phyloP scores from a whole-genome alignment of 139 green algal genomes.

The Picochlorum costavermella region DNA sequence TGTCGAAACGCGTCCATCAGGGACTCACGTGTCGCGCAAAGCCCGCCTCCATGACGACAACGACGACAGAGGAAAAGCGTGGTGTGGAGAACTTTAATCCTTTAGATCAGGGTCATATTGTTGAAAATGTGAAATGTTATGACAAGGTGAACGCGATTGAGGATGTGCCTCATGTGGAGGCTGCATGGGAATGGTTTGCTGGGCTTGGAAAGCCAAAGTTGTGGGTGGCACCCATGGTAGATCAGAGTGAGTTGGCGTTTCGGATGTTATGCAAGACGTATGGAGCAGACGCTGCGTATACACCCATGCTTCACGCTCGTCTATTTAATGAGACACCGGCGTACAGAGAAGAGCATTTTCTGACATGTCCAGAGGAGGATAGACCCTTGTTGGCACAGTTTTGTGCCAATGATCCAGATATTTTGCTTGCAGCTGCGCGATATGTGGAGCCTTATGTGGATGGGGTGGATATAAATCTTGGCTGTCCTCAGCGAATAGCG shows the following conservation, averaged over 20 bases:
- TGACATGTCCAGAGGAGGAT: slow-evolving; percentile 59
- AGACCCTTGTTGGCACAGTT: slow-evolving; percentile 94
- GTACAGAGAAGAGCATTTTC: slow-evolving; percentile 86
- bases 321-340: slow-evolving; percentile 64
- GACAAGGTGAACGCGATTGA: background rate
- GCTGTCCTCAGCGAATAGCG: slow-evolving; percentile 91
- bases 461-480: slow-evolving; percentile 94
- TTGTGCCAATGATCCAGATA: slow-evolving; percentile 89
- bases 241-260: slow-evolving; percentile 95
- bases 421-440: slow-evolving; percentile 66
- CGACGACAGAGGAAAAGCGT: background rate
- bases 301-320: slow-evolving; percentile 93
- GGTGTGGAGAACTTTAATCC: background rate
- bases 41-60: background rate
- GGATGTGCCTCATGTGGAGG: slow-evolving; percentile 22
- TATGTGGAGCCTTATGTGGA: slow-evolving; percentile 68
- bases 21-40: too few relatives aligned
- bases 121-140: background rate
- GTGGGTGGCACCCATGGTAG: slow-evolving; percentile 91
- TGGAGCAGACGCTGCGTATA: slow-evolving; percentile 87
- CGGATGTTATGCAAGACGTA: slow-evolving; percentile 78
- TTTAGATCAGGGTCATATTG: background rate
- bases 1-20: too few relatives aligned
- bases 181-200: slow-evolving; percentile 68
- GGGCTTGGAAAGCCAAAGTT: slow-evolving; percentile 64